phyloP scores from a whole-genome alignment of 1,284 basidiomycete genomes.

The Erythrobasidium hasegawianum region DNA sequence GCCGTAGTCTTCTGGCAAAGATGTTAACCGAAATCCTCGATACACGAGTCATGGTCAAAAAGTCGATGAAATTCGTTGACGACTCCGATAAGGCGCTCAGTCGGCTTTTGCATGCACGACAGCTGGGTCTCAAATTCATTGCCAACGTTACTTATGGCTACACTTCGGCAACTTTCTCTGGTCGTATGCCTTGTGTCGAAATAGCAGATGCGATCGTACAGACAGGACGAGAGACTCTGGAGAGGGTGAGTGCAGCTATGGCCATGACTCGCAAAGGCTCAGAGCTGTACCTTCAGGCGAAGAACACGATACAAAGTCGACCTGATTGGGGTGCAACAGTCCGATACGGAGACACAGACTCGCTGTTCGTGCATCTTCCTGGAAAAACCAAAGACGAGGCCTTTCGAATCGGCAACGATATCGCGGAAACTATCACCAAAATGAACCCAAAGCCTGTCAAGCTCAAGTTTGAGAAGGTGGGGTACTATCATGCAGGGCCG shows the following conservation, averaged over 20 bases:
- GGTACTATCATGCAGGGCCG: too few species aligned
- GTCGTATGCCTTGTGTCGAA: conserved; percentile 96
- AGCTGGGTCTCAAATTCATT: conserved; percentile 78
- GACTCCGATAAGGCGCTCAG: conserved; percentile 60
- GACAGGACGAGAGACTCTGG: conserved; percentile 88
- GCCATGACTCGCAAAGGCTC: too few species aligned
- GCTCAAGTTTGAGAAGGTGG: conserved; percentile 93
- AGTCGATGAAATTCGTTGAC: conserved; percentile 78
- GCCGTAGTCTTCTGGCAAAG: conserved; percentile 78
- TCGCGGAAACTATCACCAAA: conserved; percentile 78
- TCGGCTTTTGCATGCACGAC: conserved; percentile 76
- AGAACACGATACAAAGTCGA: conserved; percentile 71
- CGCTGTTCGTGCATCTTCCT: conserved; percentile 81
- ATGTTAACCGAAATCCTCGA: conserved; percentile 92
- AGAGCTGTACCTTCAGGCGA: too few species aligned
- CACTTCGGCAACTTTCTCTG: conserved; percentile 86
- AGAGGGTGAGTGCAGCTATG: conserved; percentile 81
- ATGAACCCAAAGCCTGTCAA: conserved; percentile 87
- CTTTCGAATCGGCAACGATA: conserved; percentile 85
- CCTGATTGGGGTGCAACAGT: conserved; percentile 84
- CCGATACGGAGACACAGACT: conserved; percentile 98
- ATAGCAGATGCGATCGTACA: conserved; percentile 98
- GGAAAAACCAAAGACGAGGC: conserved; percentile 90
- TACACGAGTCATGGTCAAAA: conserved; percentile 96
- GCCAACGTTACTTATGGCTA: conserved; percentile 93